These are phyloP conservation scores for Saccharomycopsis sp. DNA, from an alignment of 805 yeast genomes.

Conservation along the genomic window DNA sequence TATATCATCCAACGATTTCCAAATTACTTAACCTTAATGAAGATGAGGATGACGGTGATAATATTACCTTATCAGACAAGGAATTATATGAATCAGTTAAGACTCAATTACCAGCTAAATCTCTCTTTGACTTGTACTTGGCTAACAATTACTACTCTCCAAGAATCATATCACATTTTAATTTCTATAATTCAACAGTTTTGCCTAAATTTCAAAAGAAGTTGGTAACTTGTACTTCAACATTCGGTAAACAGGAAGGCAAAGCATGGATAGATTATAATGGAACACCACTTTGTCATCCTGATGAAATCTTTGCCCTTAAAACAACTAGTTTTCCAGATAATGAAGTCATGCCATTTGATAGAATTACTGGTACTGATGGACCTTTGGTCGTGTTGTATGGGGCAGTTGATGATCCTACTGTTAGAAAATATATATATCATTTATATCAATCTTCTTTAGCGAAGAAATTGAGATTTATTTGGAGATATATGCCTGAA, in stretches of 20 bases:
- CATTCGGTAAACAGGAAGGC: conserved; percentile 21
- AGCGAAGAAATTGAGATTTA: conserved; percentile 60
- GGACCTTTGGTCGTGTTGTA: conserved; percentile 60
- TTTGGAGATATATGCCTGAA: conserved; percentile 55
- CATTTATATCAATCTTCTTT: conserved; percentile 53
- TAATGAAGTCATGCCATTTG: conserved; percentile 37
- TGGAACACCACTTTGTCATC: conserved; percentile 50
- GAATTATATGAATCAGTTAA: conserved; percentile 9
- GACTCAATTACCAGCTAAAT: background rate
- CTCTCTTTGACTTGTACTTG: conserved; percentile 21
- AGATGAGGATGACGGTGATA: conserved; percentile 2
- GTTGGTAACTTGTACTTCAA: conserved; percentile 21
- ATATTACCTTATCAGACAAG: conserved; percentile 7
- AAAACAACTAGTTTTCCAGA: conserved; percentile 40
- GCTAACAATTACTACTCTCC: conserved; percentile 46
- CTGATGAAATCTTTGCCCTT: conserved; percentile 74
- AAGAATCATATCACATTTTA: conserved; percentile 56
- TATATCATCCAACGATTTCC: conserved; percentile 31
- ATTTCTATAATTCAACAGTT: conserved; percentile 36
- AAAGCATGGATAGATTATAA: conserved; percentile 46
- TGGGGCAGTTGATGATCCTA: conserved; percentile 49
- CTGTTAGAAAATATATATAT: conserved; percentile 50
- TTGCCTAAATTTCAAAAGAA: conserved; percentile 25
- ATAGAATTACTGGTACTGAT: conserved; percentile 54
- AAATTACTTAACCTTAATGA: conserved; percentile 23